phyloP scores from a whole-genome alignment of 2,329 filamentous ascomycete genomes.

The Aspergillus ochraceus region DNA sequence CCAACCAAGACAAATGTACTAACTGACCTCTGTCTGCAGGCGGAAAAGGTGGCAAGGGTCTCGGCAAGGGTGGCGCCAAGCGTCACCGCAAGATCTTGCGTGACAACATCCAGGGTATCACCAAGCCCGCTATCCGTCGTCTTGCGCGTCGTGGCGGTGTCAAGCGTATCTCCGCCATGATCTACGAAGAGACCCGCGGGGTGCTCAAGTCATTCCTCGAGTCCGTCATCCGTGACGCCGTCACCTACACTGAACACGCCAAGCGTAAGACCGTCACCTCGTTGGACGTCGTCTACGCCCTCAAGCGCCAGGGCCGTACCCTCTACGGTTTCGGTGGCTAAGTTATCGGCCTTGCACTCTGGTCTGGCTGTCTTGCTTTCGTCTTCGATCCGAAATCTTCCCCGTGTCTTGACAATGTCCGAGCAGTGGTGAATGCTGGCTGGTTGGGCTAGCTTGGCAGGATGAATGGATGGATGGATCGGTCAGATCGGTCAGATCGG shows the following conservation, averaged over 20 bases:
- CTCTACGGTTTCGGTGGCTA: slow-evolving; percentile 89
- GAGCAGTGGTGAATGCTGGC: background rate
- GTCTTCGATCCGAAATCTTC: background rate
- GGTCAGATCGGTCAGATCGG: background rate
- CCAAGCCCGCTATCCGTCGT: slow-evolving; percentile 98
- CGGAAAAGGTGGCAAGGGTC: slow-evolving; percentile 95
- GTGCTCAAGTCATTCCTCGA: slow-evolving; percentile 83
- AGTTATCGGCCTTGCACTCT: slow-evolving; percentile 26
- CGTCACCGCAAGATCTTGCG: slow-evolving; percentile 99
- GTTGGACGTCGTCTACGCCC: slow-evolving; percentile 63
- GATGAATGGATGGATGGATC: background rate
- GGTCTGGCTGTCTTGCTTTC: background rate
- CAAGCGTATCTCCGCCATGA: slow-evolving; percentile 99
- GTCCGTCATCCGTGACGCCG: slow-evolving; percentile 75
- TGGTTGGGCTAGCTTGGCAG: background rate
- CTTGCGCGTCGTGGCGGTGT: slow-evolving; percentile 98
- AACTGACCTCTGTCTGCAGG: slow-evolving; percentile 52
- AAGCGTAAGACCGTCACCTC: slow-evolving; percentile 65
- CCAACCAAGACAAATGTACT: slow-evolving; percentile 8
- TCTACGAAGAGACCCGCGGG: slow-evolving; percentile 80
- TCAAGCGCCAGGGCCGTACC: slow-evolving; percentile 67
- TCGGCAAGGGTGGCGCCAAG: slow-evolving; percentile 98
- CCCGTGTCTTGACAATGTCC: background rate
- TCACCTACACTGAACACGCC: slow-evolving; percentile 81
- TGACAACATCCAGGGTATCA: slow-evolving; percentile 99